Evolutionary conservation across 1,284 basidiomycete genomes (phyloP).

Genomic region (Tylopilus orsonianus): DNA sequence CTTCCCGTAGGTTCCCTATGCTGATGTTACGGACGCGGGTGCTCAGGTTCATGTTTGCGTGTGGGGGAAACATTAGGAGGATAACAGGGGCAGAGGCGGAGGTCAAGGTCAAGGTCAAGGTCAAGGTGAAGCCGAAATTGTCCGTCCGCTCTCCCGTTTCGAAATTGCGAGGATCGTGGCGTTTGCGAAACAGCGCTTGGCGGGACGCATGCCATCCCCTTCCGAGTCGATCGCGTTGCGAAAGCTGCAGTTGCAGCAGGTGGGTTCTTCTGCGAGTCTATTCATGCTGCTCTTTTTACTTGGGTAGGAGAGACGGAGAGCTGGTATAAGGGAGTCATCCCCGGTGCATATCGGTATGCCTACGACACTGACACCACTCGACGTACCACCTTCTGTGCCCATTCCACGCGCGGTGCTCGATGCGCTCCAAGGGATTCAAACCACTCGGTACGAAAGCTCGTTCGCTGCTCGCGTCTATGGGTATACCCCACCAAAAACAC

Average conservation of each 20-base stretch:
- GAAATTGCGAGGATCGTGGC: slow-evolving; percentile 25
- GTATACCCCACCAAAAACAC: slow-evolving; percentile 22
- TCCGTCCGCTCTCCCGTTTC: slow-evolving; percentile 31
- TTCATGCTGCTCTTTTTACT: neutral
- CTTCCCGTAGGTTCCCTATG: slow-evolving; percentile 11
- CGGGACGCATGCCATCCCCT: slow-evolving; percentile 18
- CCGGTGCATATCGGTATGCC: neutral
- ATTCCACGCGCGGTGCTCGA: slow-evolving; percentile 49
- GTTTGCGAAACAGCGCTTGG: slow-evolving; percentile 8
- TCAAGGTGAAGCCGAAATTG: slow-evolving; percentile 14
- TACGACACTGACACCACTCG: slow-evolving; percentile 16
- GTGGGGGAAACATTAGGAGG: slow-evolving; percentile 9
- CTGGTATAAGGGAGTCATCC: slow-evolving; percentile 18
- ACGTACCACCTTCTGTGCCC: slow-evolving; percentile 24
- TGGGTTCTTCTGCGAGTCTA: slow-evolving; percentile 24
- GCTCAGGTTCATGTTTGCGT: neutral
- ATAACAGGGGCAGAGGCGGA: slow-evolving; percentile 2
- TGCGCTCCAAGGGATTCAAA: slow-evolving; percentile 52
- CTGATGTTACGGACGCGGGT: neutral
- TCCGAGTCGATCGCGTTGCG: slow-evolving; percentile 42
- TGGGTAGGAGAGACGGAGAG: slow-evolving; percentile 41
- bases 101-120: slow-evolving; percentile 7
- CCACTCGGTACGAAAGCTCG: slow-evolving; percentile 61
- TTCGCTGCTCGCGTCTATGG: slow-evolving; percentile 63
- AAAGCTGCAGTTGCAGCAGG: slow-evolving; percentile 48